These are phyloP conservation scores for Solanum chacoense DNA, from an alignment of 305 asterid genomes.

Conservation along the genomic window DNA sequence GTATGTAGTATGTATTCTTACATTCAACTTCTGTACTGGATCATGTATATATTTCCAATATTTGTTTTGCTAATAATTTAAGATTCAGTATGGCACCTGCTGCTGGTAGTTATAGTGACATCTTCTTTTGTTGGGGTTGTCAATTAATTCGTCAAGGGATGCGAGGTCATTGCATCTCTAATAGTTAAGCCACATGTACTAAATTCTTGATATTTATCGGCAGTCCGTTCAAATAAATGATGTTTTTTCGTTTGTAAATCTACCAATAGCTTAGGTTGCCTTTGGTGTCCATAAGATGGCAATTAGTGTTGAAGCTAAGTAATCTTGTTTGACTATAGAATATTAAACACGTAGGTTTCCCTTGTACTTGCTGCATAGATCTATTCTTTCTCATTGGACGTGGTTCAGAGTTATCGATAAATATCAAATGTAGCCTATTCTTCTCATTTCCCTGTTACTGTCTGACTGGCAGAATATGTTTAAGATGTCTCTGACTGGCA, in stretches of 20 bases:
- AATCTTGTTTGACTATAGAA: neutral
- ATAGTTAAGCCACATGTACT: neutral
- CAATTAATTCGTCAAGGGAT: neutral
- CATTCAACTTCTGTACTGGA: neutral
- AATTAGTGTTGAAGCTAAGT: neutral
- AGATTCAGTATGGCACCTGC: neutral
- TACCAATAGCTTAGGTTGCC: neutral
- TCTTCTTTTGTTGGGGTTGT: neutral
- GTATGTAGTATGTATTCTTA: conserved; percentile 28
- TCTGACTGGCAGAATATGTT: neutral
- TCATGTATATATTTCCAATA: neutral
- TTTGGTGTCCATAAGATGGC: neutral
- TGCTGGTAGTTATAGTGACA: neutral
- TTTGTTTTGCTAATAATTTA: neutral
- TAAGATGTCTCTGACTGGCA: neutral
- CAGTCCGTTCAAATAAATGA: neutral
- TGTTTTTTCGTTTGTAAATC: neutral
- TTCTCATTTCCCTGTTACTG: neutral
- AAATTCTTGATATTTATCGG: neutral
- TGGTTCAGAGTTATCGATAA: neutral
- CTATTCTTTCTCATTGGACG: neutral
- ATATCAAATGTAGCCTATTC: neutral
- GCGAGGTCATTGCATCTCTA: neutral
- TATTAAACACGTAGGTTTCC: neutral
- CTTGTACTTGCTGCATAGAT: neutral